Conservation (phyloP, 2,329 filamentous ascomycete genomes). For the Fusarium sp. region DNA sequence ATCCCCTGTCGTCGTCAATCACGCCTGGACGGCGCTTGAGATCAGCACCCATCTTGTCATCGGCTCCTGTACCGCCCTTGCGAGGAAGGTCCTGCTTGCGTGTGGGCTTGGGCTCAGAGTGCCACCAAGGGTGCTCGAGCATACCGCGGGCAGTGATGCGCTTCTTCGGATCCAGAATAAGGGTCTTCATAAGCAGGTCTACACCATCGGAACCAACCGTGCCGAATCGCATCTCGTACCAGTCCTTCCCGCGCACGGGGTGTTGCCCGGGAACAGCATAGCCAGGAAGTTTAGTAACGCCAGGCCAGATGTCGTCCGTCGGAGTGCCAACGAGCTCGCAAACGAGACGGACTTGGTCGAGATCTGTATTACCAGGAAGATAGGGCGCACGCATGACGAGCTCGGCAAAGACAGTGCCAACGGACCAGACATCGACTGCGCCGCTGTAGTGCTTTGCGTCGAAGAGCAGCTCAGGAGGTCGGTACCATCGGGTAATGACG, state of each 20-base stretch:
- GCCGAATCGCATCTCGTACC: slow-evolving; percentile 81
- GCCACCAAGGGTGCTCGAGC: slow-evolving; percentile 89
- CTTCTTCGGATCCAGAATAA: slow-evolving; percentile 87
- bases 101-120: slow-evolving; percentile 83
- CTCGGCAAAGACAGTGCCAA: slow-evolving; percentile 93
- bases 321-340: slow-evolving; percentile 89
- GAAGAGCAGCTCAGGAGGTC: slow-evolving; percentile 92
- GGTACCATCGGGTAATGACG: slow-evolving; percentile 97
- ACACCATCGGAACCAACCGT: slow-evolving; percentile 85
- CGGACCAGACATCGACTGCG: slow-evolving; percentile 93
- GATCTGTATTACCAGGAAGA: slow-evolving; percentile 83
- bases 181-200: slow-evolving; percentile 86
- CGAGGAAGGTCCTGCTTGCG: slow-evolving; percentile 83
- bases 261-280: slow-evolving; percentile 79
- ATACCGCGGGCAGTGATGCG: slow-evolving; percentile 82
- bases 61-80: slow-evolving; percentile 77
- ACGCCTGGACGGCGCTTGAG: slow-evolving; percentile 78
- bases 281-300: slow-evolving; percentile 81
- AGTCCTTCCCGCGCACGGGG: slow-evolving; percentile 73
- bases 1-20: slow-evolving; percentile 73
- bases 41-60: slow-evolving; percentile 83
- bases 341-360: slow-evolving; percentile 87
- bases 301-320: slow-evolving; percentile 95
- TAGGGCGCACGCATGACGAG: slow-evolving; percentile 85
- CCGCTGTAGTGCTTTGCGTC: slow-evolving; percentile 90